Evolutionary conservation across 768 basidiomycete genomes (phyloP).

Genomic region (Hysterangium stoloniferum): DNA sequence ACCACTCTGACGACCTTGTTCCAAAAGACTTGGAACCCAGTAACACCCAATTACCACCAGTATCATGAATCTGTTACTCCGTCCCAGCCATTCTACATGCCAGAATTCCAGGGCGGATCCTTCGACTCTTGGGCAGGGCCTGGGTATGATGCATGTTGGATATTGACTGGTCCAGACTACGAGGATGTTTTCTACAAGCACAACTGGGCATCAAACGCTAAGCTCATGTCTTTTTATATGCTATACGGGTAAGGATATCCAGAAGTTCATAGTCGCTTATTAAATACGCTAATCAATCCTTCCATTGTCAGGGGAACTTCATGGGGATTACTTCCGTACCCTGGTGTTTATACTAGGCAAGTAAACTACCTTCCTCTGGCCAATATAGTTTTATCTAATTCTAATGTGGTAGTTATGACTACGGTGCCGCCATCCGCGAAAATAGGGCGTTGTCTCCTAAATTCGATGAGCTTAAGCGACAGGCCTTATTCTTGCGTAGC

Average conservation of each 20-base stretch:
- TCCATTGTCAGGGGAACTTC: conserved; percentile 58
- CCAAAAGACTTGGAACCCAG: conserved; percentile 43
- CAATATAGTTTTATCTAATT: too few species aligned
- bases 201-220: conserved; percentile 75
- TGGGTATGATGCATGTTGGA: conserved; percentile 50
- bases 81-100: conserved; percentile 60
- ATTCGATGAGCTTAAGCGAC: conserved; percentile 69
- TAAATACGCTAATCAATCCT: neutral
- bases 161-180: conserved; percentile 65
- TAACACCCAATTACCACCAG: conserved; percentile 53
- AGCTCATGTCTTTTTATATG: conserved; percentile 83
- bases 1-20: neutral
- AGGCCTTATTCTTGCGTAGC: conserved; percentile 72
- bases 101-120: conserved; percentile 50
- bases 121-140: conserved; percentile 69
- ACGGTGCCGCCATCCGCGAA: conserved; percentile 49
- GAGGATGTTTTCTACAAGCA: conserved; percentile 73
- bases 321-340: conserved; percentile 78
- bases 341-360: conserved; percentile 53
- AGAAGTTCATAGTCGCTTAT: neutral
- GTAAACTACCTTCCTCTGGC: neutral
- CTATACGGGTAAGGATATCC: conserved; percentile 64
- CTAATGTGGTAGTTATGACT: conserved; percentile 84
- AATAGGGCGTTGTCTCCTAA: conserved; percentile 58
- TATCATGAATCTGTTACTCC: conserved; percentile 49